Evolutionary conservation across 768 basidiomycete genomes (phyloP), one percentile per base, ranked within the genome.

Genomic region (Agrocybe pediades): DNA sequence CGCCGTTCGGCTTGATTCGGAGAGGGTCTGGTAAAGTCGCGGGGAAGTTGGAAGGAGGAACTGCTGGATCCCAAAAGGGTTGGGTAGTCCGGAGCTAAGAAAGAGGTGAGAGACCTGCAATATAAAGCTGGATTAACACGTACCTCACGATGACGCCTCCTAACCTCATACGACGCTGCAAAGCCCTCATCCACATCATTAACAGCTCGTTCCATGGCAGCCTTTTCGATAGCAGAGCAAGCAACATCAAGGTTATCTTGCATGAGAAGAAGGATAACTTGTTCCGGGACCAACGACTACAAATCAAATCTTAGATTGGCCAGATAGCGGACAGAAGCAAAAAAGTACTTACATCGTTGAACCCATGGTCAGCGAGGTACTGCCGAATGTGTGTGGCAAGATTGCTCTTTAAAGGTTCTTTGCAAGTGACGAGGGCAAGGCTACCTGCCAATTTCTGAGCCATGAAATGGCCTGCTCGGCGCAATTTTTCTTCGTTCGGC

Each of bases 361-460:
- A 97, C 40, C 96, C 96, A 62, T 92, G 88, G 41, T 96, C 93
- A 23, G 77, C 75, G 49, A 99, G 71, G 59, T 87, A 83, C 41
- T 86, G 84, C n/a, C 95, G 87, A 26, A 98, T 78, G 64, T 96
- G 94, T 49, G 83, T 87, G 16, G 88, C 86, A 63, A 98, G 85
- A 69, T 97, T 95, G 67, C 88, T 90, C 65, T 94, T 88, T 53
- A 99, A 71, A 1, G 96, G 95, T 64, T 99, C 97, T 68, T 98
- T 98, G 79, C 96, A 98, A 16, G 97, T 98, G 15, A 99, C 97
- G 49, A 98, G 74, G 21, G 97, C 97, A 44, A 99, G 82, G 61
- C 92, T 95, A 36, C 96, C 95, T 15, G 97, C 97, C 47, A 99
- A 83, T 68, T 94, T 96, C 71, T 94, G 93, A 1, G 95, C 95